These are phyloP conservation scores for Globisporangium radiosum DNA, from an alignment of 352 stramenopile genomes.

Conservation along the genomic window DNA sequence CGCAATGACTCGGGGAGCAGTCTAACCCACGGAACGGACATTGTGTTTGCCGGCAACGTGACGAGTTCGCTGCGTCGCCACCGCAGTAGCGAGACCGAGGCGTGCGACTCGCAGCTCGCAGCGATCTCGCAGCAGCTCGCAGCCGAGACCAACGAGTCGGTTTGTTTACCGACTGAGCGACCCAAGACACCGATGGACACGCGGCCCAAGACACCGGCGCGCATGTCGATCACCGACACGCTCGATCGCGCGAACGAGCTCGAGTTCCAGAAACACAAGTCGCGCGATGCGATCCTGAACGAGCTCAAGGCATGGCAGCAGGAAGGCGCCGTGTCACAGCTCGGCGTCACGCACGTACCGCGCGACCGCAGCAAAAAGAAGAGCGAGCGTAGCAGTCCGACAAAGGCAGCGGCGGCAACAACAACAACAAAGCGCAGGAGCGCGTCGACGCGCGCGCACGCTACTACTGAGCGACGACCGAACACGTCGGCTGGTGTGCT, in stretches of 20 bases:
- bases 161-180: too few relatives aligned
- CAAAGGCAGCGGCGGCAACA: background rate
- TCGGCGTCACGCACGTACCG: constrained; percentile 24
- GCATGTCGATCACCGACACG: constrained; percentile 75
- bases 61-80: constrained; percentile 72
- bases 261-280: constrained; percentile 52
- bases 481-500: constrained; percentile 49
- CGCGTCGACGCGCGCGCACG: constrained; percentile 1
- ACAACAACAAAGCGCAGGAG: constrained; percentile 1
- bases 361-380: constrained; percentile 1
- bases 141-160: background rate
- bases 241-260: constrained; percentile 65
- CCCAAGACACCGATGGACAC: constrained; percentile 14
- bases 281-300: constrained; percentile 51
- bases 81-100: constrained; percentile 57
- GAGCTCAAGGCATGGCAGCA: constrained; percentile 65
- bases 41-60: constrained; percentile 87
- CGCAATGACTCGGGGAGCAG: constrained; percentile 60
- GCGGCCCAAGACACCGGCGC: constrained; percentile 46
- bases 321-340: constrained; percentile 33
- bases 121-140: constrained; percentile 5
- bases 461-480: constrained; percentile 25
- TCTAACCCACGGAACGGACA: constrained; percentile 83
- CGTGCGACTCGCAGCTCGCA: constrained; percentile 9
- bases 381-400: constrained; percentile 5